Base-by-base conservation (phyloP, 495 filamentous ascomycete genomes). In the Xylaria telfairii region DNA sequence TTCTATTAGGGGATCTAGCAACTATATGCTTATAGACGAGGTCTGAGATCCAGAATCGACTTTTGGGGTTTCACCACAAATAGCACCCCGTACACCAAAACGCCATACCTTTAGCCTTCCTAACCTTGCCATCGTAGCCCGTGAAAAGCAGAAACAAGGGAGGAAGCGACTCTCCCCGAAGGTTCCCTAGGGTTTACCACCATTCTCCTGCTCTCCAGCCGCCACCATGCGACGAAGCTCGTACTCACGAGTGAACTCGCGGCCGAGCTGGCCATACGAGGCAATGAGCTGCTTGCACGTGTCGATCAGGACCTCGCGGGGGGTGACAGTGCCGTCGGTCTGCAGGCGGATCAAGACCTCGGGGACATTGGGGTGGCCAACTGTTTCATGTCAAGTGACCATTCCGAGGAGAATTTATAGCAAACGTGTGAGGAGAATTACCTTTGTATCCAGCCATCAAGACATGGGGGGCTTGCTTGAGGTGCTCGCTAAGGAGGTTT, bases 211-310 rank as follows among this genome's bases (percentile, higher is more conserved):
- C 51, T 82, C 84, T 26, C 83, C 83, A 47, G 88, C 90, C 19
- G 89, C 89, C 30, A 92, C 92, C 86, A 95, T 97, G 84, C 95
- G 96, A 74, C 95, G 91, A 68, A 98, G 85, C 73, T 97, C 95
- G 77, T 90, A 96, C 81, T 99, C 96, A 79, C 96, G 96, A 59
- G 93, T 96, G 80, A 99, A 97, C 76, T 97, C 92, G 63, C 92
- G 90, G 44, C 90, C 91, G 28, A 98, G 79, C 62, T 89, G 89
- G 30, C 88, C 91, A 69, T 96, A 85, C 67, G 94, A 89, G 65
- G 87, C 84, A 64, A 99, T 92, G 28, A 97, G 82, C 66, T 92
- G 89, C 78, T 92, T 87, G 83, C 91, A 96, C 53, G 89, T 88
- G 44, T 88, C 83, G 71, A 96, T 79, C n/a, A 99, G 83, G 0